A percentile compares a stretch with the other conserved stretches of the same genome.
Conservation (phyloP, 768 basidiomycete species). For the Phanerochaete sordida region DNA sequence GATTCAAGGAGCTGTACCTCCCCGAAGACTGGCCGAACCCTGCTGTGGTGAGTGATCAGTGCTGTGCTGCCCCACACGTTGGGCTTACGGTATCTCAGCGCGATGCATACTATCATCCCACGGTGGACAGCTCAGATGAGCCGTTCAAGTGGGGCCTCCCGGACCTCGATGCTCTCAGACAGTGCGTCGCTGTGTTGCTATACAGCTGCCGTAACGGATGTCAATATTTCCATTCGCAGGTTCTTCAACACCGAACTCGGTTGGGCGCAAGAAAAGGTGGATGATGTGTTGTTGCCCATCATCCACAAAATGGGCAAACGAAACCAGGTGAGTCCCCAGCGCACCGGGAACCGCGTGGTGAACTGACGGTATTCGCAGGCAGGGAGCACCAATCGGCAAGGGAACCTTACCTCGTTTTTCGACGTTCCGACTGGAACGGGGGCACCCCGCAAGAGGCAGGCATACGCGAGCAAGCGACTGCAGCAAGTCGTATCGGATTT, state of each 20-base stretch:
- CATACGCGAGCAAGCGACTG: slow-evolving; percentile 81
- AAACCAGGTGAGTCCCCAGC: slow-evolving; percentile 49
- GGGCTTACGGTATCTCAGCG: slow-evolving; percentile 44
- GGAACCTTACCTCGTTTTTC: slow-evolving; percentile 72
- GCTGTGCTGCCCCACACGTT: slow-evolving; percentile 1
- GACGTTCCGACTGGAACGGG: slow-evolving; percentile 66
- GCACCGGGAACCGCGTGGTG: not conserved
- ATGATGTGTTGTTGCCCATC: slow-evolving; percentile 88
- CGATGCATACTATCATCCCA: slow-evolving; percentile 91
- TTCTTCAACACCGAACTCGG: slow-evolving; percentile 58
- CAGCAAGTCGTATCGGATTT: slow-evolving; percentile 85
- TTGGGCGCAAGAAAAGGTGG: slow-evolving; percentile 81
- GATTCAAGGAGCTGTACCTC: slow-evolving; percentile 80
- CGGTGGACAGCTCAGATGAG: slow-evolving; percentile 87
- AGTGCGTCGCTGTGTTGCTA: slow-evolving; percentile 41
- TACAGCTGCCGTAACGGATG: not conserved
- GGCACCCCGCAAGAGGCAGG: slow-evolving; percentile 77
- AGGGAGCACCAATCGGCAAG: slow-evolving; percentile 56
- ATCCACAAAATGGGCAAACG: slow-evolving; percentile 87
- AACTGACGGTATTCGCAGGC: slow-evolving; percentile 29
- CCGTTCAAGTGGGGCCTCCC: slow-evolving; percentile 96
- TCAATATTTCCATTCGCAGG: not conserved
- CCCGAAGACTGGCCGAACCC: slow-evolving; percentile 87
- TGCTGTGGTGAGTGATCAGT: slow-evolving; percentile 62
- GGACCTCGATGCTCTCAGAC: slow-evolving; percentile 89